These are phyloP conservation scores for Tetracladium setigerum DNA, from an alignment of 495 filamentous ascomycete genomes.

Conservation along the genomic window DNA sequence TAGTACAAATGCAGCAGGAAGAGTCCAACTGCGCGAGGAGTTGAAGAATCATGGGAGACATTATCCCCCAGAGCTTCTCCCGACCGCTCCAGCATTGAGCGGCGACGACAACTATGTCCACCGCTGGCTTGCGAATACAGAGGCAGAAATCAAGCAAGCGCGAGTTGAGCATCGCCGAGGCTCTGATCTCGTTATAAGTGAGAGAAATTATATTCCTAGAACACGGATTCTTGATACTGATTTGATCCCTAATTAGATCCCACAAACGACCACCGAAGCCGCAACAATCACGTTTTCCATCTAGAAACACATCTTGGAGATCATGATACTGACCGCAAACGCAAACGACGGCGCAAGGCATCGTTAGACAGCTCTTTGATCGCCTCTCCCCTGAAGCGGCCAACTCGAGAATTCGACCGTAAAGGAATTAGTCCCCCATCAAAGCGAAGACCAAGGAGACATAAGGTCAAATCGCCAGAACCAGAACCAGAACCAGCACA, in stretches of 20 bases:
- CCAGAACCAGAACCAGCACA: not conserved
- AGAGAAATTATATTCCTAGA: no score
- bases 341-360: constrained; percentile 14
- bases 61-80: not conserved
- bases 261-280: no score
- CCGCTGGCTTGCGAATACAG: constrained; percentile 16
- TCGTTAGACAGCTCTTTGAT: constrained; percentile 24
- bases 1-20: no score
- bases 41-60: not conserved
- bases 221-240: no score
- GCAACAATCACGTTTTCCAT: no score
- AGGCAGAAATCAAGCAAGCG: not conserved
- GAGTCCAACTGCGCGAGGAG: not conserved
- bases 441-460: not conserved
- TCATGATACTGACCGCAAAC: not conserved
- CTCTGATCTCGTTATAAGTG: no score
- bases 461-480: not conserved
- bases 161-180: no score
- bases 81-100: not conserved
- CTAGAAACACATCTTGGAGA: no score
- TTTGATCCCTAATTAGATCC: no score
- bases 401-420: not conserved
- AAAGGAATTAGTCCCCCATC: not conserved
- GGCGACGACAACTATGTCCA: constrained; percentile 14
- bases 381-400: constrained; percentile 8